Base-by-base conservation (phyloP, 1,284 basidiomycete genomes). In the Moniliophthora roreri region DNA sequence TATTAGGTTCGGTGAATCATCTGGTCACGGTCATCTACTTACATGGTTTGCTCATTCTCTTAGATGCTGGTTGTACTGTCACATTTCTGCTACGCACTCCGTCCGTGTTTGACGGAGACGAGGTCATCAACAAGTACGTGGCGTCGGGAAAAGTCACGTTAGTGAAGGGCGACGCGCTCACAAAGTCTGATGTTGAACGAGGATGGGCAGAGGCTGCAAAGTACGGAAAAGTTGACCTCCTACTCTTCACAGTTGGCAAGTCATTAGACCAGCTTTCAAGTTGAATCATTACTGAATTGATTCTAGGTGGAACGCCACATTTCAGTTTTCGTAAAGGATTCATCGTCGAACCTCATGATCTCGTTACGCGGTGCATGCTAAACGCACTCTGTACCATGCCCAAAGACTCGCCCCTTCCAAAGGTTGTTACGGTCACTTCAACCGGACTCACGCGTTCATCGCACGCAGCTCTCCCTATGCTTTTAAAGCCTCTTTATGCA, bases 191-290 rank as follows among this genome's bases (percentile, higher is more conserved):
- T 56, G 74, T 82, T 35, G 59, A 69, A 48, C 61, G 61, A 3
- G 77, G 72, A 6, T 82, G 80, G 79, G 63, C 68, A 11, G 67
- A 69, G 26, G 75, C 79, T 3, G 63, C 62, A 11, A 62, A 68
- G 35, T 59, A 61, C 5, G 62, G 61, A 2, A 51, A 58, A 5
- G 65, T 82, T 28, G 78, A 82, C 55, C 35, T 75, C 8, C 63
- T 81, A 8, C 61, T 83, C 13, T 83, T 78, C 66, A 73, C 79
- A 21, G 69, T 84, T 51, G 80, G 78, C 78, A 52, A 53, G 74
- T 65, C 13, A 21, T 28, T 16, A 18, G 23, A 18, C n/a, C 23
- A 50, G 16, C 47, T 16, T 24, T 34, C 38, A 20, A 36, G 24
- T 18, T 23, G 15, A 35, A 40, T 15, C n/a, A n/a, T 15, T 21